phyloP scores from a whole-genome alignment of 129 eudicot species.

The Apium graveolens region DNA sequence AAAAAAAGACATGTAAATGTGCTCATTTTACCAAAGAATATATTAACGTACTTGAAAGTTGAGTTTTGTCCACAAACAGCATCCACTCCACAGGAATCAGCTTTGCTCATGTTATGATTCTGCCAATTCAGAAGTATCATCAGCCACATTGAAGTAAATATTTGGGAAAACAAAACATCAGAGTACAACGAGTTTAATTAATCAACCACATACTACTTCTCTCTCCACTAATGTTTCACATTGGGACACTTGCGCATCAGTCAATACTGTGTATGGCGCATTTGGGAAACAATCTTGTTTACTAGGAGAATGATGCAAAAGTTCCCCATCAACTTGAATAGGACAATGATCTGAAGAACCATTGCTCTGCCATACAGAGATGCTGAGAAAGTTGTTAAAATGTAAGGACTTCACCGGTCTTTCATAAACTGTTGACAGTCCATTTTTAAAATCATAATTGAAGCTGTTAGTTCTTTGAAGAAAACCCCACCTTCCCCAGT shows the following conservation, averaged over 20 bases:
- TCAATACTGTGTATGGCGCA: slow-evolving; percentile 11
- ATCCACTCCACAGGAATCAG: slow-evolving; percentile 17
- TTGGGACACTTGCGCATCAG: slow-evolving; percentile 9
- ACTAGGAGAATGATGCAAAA: slow-evolving; percentile 7
- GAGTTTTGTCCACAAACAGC: slow-evolving; percentile 20
- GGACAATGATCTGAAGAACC: slow-evolving; percentile 18
- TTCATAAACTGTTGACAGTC: slow-evolving; percentile 30
- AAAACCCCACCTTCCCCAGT: slow-evolving; percentile 75
- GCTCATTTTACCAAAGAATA: slow-evolving; percentile 39
- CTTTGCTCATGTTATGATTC: slow-evolving; percentile 29
- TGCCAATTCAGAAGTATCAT: slow-evolving; percentile 29
- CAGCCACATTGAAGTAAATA: slow-evolving; percentile 1
- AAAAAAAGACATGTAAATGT: neutral
- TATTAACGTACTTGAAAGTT: slow-evolving; percentile 26
- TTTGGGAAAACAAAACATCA: neutral
- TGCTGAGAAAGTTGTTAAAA: slow-evolving; percentile 41
- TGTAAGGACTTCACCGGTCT: slow-evolving; percentile 40
- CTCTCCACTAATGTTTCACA: slow-evolving; percentile 4
- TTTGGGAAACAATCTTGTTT: slow-evolving; percentile 1
- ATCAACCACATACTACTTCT: neutral
- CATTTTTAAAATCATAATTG: slow-evolving; percentile 19
- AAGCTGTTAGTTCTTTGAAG: slow-evolving; percentile 26
- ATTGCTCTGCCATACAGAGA: slow-evolving; percentile 28
- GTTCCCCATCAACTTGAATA: slow-evolving; percentile 19
- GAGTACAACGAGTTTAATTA: neutral